These are phyloP conservation scores for Chlorella sp. DNA, from an alignment of 139 green algal genomes.

Conservation along the genomic window DNA sequence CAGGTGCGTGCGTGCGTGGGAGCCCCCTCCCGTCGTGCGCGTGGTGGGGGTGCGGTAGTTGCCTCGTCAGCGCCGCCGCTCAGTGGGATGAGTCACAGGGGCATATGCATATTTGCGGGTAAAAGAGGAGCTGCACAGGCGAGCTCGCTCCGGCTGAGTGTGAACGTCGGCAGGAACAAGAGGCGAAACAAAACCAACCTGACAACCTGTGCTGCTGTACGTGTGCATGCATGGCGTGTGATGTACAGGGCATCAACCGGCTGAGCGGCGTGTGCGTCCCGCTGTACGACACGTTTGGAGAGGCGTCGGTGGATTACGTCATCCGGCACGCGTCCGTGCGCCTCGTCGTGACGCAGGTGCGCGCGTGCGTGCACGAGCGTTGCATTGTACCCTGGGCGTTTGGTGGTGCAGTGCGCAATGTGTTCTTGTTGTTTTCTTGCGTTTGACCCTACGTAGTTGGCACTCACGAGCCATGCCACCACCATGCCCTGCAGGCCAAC, in stretches of 20 bases:
- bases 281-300: conserved; percentile 93
- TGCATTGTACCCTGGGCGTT: too few relatives aligned
- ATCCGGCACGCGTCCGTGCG: conserved; percentile 41
- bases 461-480: too few relatives aligned
- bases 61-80: too few relatives aligned
- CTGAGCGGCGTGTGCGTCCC: conserved; percentile 80
- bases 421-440: too few relatives aligned
- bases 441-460: too few relatives aligned
- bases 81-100: not conserved
- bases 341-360: conserved; percentile 35
- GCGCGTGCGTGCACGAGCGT: too few relatives aligned
- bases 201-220: not conserved
- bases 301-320: conserved; percentile 89
- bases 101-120: not conserved
- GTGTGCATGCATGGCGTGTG: not conserved
- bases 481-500: conserved; percentile 6
- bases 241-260: conserved; percentile 83
- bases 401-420: too few relatives aligned
- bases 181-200: not conserved
- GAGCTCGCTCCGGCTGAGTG: not conserved
- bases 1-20: conserved; percentile 35
- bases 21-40: too few relatives aligned
- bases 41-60: too few relatives aligned
- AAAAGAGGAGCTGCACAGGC: not conserved
- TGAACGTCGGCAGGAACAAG: not conserved